Evolutionary conservation across 257 asterid genomes (phyloP), one percentile per base, ranked within the genome.

Genomic region (Paraleonurus japonicus): DNA sequence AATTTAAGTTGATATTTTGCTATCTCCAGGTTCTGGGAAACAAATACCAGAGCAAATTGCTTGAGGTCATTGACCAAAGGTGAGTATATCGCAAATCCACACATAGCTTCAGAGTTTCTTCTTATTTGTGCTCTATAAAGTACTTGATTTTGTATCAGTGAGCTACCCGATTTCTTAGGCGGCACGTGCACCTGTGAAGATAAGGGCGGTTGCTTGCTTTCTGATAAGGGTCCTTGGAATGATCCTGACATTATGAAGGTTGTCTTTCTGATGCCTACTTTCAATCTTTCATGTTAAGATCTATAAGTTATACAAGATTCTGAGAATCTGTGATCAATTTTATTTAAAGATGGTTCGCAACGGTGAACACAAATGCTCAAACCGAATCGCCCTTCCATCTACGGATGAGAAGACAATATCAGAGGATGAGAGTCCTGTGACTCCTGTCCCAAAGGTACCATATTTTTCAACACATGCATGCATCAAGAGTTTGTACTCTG

Each of bases 141-240:
- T 50, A 75, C 51, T 55, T 64, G 64, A 62, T 61, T 59, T 80
- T 81, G 71, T 51, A 55, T 43, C 87, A 92, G 99, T 64, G 97
- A 95, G 77, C 87, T 95, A 35, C 99, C 98, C 4, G 97, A 92
- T 32, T 92, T 92, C 84, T 85, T 95, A 86, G 98, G 99, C 0
- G 99, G 98, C 6, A 87, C 91, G 23, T 95, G 99, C 86, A 86
- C 94, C 48, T 95, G 99, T 41, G 89, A 81, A 61, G 98, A 89
- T 16, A 85, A 79, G 71, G 99, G 98, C 1, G 96, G 98, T 11
- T 95, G 99, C 65, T 85, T 92, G 98, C 71, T 78, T 61, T 88
- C 98, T 0, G 99, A 95, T 77, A 95, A 80, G 83, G 99, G 98
- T 9, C 98, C 99, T 28, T 95, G 99, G 99, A 92, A 95, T 65